A percentile compares a stretch with the other conserved stretches of the same genome.
These are phyloP conservation scores for Botryotinia convoluta DNA, from an alignment of 2,329 filamentous ascomycete species.

Conservation along the genomic window DNA sequence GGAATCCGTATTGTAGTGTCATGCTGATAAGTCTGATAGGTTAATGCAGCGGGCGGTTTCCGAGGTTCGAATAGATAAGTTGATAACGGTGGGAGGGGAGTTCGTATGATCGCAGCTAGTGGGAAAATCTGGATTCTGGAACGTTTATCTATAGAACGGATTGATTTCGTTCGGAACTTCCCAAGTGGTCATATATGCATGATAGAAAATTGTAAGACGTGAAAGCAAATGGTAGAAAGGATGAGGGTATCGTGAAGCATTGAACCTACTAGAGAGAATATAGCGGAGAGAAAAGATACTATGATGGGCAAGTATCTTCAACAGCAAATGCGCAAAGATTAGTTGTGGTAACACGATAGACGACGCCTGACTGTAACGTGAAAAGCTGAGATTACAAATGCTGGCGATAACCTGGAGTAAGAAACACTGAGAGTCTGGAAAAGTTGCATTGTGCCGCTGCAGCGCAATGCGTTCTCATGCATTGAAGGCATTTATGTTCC, in stretches of 20 bases:
- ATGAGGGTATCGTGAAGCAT: background rate
- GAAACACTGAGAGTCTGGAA: background rate
- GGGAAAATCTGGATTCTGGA: background rate
- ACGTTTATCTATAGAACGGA: background rate
- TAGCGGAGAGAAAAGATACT: background rate
- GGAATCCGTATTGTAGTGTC: conserved; percentile 13
- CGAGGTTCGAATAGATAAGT: conserved; percentile 12
- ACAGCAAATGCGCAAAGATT: background rate
- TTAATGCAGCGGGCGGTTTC: background rate
- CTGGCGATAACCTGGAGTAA: background rate
- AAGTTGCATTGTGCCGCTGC: background rate
- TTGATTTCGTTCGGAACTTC: conserved; percentile 5
- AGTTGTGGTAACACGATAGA: background rate
- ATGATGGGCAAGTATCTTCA: background rate
- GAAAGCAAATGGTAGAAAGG: background rate
- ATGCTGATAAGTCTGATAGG: conserved; percentile 21
- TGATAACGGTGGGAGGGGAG: conserved; percentile 21
- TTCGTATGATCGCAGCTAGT: conserved; percentile 15
- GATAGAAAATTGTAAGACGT: background rate
- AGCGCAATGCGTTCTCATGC: conserved; percentile 5
- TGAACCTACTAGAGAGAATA: background rate
- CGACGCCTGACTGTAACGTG: background rate
- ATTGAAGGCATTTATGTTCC: background rate
- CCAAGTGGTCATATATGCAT: background rate
- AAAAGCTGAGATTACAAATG: background rate